Conservation (phyloP, 192 early-diverging fungal genomes). For the Allomyces javanicus region DNA sequence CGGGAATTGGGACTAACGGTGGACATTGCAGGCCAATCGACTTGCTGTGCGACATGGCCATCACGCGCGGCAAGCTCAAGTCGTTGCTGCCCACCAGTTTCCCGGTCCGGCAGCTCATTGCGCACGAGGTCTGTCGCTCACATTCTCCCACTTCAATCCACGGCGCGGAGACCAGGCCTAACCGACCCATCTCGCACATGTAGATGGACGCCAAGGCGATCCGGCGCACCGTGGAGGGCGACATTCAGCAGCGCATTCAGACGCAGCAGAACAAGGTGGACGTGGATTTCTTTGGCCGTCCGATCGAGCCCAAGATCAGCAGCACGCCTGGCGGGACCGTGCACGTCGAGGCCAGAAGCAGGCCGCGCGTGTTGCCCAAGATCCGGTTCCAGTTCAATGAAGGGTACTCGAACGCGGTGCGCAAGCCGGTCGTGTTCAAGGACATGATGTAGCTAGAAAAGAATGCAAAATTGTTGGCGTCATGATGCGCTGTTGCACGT, state of each 20-base stretch:
- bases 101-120: conserved; percentile 58
- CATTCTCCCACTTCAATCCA: neutral
- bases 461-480: too few species aligned
- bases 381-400: conserved; percentile 66
- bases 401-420: conserved; percentile 79
- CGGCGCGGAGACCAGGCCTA: neutral
- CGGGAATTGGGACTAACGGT: neutral
- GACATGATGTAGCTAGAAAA: conserved; percentile 27
- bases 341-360: neutral
- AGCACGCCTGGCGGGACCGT: neutral
- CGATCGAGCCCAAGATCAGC: conserved; percentile 15
- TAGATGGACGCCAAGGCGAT: conserved; percentile 29
- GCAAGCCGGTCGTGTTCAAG: conserved; percentile 44
- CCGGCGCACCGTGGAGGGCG: conserved; percentile 11
- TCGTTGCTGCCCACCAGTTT: conserved; percentile 38
- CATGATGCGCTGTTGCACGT: too few species aligned
- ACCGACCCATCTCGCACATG: neutral
- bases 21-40: conserved; percentile 9
- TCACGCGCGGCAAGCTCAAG: conserved; percentile 5
- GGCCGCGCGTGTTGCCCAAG: conserved; percentile 3
- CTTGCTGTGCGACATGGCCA: neutral
- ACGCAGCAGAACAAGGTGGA: conserved; percentile 10
- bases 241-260: conserved; percentile 4
- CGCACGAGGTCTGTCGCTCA: conserved; percentile 42
- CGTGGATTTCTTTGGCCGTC: conserved; percentile 66